These are phyloP conservation scores for Astragalus glycyphyllos DNA, from an alignment of 306 rosid species.

Conservation along the genomic window DNA sequence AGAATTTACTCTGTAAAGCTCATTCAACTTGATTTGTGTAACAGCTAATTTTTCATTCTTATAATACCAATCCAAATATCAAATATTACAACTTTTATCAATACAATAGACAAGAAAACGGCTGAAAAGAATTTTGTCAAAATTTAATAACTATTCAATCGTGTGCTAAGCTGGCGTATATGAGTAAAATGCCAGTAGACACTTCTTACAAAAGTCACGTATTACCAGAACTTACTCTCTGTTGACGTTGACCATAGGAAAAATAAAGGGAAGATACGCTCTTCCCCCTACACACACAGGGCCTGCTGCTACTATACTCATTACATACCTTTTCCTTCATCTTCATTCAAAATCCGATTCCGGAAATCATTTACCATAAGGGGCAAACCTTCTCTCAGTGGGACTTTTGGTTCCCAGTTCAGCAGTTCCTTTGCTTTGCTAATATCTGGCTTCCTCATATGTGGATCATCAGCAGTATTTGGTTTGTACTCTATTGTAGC, in stretches of 20 bases:
- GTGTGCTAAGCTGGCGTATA: conserved; percentile 45
- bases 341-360: conserved; percentile 93
- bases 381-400: conserved; percentile 92
- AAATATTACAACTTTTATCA: conserved; percentile 40
- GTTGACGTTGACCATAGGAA: conserved; percentile 34
- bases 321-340: conserved; percentile 80
- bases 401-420: conserved; percentile 90
- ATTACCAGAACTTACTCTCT: conserved; percentile 47
- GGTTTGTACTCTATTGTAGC: conserved; percentile 85
- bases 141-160: conserved; percentile 43
- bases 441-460: conserved; percentile 97
- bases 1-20: too few species aligned
- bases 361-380: conserved; percentile 95
- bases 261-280: conserved; percentile 38
- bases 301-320: conserved; percentile 41
- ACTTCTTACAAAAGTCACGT: conserved; percentile 44
- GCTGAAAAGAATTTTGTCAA: conserved; percentile 44
- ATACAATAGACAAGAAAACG: conserved; percentile 37
- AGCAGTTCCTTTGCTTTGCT: conserved; percentile 90
- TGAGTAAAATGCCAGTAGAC: conserved; percentile 35
- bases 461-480: conserved; percentile 99
- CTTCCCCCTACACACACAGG: conserved; percentile 56
- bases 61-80: conserved; percentile 40
- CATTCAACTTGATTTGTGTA: too few species aligned
- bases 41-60: conserved; percentile 13